These are phyloP conservation scores for Monosporascus sp. DNA, from an alignment of 2,329 filamentous ascomycete genomes.

Conservation along the genomic window DNA sequence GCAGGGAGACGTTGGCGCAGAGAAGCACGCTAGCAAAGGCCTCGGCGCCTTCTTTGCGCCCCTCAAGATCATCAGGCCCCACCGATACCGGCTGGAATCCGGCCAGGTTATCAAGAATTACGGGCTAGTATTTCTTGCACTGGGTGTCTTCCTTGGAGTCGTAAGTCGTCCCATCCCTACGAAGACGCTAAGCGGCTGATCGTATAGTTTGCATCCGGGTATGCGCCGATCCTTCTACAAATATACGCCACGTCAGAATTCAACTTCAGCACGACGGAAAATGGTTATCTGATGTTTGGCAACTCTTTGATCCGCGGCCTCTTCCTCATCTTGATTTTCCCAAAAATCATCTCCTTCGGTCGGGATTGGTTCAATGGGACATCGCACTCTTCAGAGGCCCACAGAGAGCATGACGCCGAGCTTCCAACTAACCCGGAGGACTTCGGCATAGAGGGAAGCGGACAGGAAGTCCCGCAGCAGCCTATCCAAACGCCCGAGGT, in stretches of 20 bases:
- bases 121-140: constrained; percentile 58
- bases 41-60: constrained; percentile 57
- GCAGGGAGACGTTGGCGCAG: constrained; percentile 6
- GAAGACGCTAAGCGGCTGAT: not conserved
- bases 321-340: constrained; percentile 51
- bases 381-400: not conserved
- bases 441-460: constrained; percentile 17
- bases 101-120: constrained; percentile 52
- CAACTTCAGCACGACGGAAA: constrained; percentile 49
- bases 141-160: constrained; percentile 62
- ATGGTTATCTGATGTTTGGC: constrained; percentile 52
- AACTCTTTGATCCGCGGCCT: constrained; percentile 50
- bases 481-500: constrained; percentile 16
- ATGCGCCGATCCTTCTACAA: constrained; percentile 57
- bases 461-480: constrained; percentile 19
- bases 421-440: constrained; percentile 19
- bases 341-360: constrained; percentile 45
- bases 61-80: constrained; percentile 55
- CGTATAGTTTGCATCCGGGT: constrained; percentile 56
- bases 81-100: constrained; percentile 44
- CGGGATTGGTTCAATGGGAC: constrained; percentile 29
- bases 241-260: constrained; percentile 54
- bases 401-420: constrained; percentile 4
- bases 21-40: constrained; percentile 26
- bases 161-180: constrained; percentile 28